phyloP scores from a whole-genome alignment of 2,329 filamentous ascomycete species.

The Lasiodiplodia sp. region DNA sequence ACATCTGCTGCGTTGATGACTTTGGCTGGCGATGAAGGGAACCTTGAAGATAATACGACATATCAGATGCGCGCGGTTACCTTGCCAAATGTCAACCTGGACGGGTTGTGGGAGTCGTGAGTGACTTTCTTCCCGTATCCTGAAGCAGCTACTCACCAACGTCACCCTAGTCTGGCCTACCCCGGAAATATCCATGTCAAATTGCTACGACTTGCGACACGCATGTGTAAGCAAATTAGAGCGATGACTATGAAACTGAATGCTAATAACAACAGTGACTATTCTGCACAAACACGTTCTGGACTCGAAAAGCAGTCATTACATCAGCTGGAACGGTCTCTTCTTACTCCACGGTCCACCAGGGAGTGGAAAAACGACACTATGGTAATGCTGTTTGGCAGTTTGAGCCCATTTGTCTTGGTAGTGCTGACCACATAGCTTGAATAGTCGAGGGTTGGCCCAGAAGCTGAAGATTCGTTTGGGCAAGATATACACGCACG shows the following conservation, averaged over 20 bases:
- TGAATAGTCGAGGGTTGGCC: constrained; percentile 52
- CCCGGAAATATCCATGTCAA: constrained; percentile 50
- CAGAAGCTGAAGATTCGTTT: constrained; percentile 59
- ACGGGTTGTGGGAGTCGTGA: constrained; percentile 54
- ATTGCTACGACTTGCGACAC: constrained; percentile 50
- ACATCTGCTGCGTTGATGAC: constrained; percentile 30
- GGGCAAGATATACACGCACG: constrained; percentile 43
- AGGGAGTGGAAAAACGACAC: constrained; percentile 53
- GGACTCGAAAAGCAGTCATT: constrained; percentile 38
- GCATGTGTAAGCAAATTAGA: constrained; percentile 43
- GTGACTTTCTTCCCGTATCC: constrained; percentile 17
- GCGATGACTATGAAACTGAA: background rate
- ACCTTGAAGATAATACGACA: constrained; percentile 37
- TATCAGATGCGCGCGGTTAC: constrained; percentile 43
- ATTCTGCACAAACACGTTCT: constrained; percentile 46
- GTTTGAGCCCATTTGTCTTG: background rate
- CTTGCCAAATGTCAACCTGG: constrained; percentile 50
- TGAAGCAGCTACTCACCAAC: background rate
- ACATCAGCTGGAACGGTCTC: constrained; percentile 56
- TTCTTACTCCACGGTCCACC: constrained; percentile 53
- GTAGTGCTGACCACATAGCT: background rate
- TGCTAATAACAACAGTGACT: constrained; percentile 34
- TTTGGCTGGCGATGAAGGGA: constrained; percentile 31
- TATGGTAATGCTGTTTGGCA: constrained; percentile 42
- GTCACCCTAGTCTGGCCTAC: constrained; percentile 47